Percentiles rank a stretch among this genome's conserved stretches.
Evolutionary conservation across 257 asterid genomes (phyloP).

Genomic region (Fraxinus excelsior): DNA sequence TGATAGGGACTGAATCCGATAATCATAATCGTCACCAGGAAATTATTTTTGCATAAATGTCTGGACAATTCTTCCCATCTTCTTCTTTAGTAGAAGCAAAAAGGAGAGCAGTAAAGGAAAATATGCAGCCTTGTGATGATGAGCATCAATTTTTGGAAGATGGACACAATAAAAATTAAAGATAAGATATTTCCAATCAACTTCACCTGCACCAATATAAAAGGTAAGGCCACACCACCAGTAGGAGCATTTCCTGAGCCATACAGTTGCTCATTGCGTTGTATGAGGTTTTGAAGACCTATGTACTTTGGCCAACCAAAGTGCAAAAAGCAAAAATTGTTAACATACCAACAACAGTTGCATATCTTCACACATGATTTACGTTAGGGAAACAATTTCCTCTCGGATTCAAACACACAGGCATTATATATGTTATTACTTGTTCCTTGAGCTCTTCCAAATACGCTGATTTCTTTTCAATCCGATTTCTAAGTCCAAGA

Average conservation of each 20-base stretch:
- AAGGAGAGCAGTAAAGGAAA: not conserved
- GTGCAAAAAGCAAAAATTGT: constrained; percentile 11
- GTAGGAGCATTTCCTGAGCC: constrained; percentile 83
- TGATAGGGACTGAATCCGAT: not conserved
- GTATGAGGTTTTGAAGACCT: constrained; percentile 78
- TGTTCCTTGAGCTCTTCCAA: constrained; percentile 79
- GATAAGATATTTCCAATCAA: constrained; percentile 18
- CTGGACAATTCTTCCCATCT: not conserved
- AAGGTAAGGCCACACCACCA: constrained; percentile 90
- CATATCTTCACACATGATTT: constrained; percentile 12
- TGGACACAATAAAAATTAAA: not conserved
- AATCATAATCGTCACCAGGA: not conserved
- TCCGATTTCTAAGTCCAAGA: constrained; percentile 61
- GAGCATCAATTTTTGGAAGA: not conserved
- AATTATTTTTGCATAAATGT: not conserved
- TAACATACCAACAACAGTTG: constrained; percentile 7
- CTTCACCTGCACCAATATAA: constrained; percentile 89
- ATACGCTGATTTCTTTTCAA: constrained; percentile 81
- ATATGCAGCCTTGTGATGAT: not conserved
- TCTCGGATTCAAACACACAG: constrained; percentile 10
- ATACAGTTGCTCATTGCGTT: constrained; percentile 67
- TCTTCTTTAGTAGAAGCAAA: not conserved
- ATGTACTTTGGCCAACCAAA: constrained; percentile 47
- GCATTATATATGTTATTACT: constrained; percentile 34
- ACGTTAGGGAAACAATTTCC: constrained; percentile 15